Conservation (phyloP, 441 rosid genomes). For the Erodium trifolium region DNA sequence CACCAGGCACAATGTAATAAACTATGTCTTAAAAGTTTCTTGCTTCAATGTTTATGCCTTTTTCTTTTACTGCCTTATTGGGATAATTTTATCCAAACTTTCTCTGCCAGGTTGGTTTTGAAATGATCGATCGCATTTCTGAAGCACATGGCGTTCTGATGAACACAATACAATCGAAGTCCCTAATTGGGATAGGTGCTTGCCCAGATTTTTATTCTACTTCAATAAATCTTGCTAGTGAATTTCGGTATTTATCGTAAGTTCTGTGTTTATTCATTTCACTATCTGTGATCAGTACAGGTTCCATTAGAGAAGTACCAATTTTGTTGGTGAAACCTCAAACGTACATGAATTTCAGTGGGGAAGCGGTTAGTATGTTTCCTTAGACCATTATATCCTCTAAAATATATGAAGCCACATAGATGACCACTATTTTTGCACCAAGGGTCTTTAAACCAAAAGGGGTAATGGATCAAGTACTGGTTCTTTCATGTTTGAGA, state of each 20-base stretch:
- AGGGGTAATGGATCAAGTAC: neutral
- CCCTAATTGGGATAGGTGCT: slow-evolving; percentile 86
- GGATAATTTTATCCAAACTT: slow-evolving; percentile 4
- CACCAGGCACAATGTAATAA: slow-evolving; percentile 82
- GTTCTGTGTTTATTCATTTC: slow-evolving; percentile 28
- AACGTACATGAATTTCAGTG: slow-evolving; percentile 86
- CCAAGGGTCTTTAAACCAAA: neutral
- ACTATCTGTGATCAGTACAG: slow-evolving; percentile 52
- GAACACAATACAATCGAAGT: slow-evolving; percentile 87
- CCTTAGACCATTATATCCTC: neutral
- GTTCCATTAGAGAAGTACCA: slow-evolving; percentile 82
- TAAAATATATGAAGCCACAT: neutral
- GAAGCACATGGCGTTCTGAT: slow-evolving; percentile 47
- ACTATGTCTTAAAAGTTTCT: neutral
- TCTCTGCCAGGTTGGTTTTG: slow-evolving; percentile 70
- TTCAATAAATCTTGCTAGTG: neutral
- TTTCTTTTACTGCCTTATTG: neutral
- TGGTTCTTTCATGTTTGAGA: neutral
- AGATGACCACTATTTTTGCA: neutral
- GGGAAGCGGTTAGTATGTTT: slow-evolving; percentile 67
- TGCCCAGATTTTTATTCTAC: neutral
- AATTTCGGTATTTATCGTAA: neutral
- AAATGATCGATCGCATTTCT: slow-evolving; percentile 73
- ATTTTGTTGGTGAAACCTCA: slow-evolving; percentile 82
- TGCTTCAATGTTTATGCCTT: neutral